phyloP scores from a whole-genome alignment of 441 rosid species.

The Croton laevigatus region DNA sequence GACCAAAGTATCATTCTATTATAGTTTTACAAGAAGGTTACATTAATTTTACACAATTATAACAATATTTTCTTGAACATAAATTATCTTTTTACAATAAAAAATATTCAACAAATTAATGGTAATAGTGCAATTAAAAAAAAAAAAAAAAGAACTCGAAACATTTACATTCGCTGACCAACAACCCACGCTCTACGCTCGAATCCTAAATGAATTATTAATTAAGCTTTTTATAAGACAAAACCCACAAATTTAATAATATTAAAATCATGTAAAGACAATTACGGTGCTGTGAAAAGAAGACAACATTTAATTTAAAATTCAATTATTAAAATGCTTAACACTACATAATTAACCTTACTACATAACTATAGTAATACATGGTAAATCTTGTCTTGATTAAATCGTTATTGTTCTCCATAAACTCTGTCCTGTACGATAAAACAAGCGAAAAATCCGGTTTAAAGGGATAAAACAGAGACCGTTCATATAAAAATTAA shows the following conservation, averaged over 20 bases:
- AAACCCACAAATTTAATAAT: not conserved
- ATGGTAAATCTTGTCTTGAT: constrained; percentile 9
- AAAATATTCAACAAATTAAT: too few species aligned
- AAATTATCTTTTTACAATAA: too few species aligned
- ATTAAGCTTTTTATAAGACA: too few species aligned
- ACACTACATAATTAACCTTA: not conserved
- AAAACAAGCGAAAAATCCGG: constrained; percentile 2
- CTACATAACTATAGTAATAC: not conserved
- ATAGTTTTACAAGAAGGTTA: too few species aligned
- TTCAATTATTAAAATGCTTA: not conserved
- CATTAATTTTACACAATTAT: too few species aligned
- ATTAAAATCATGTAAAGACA: not conserved
- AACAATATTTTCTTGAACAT: too few species aligned
- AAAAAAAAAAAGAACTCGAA: too few species aligned
- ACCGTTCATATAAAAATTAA: not conserved
- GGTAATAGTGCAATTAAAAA: too few species aligned
- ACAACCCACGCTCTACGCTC: too few species aligned
- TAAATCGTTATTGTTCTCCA: constrained; percentile 2
- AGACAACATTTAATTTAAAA: not conserved
- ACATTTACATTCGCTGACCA: too few species aligned
- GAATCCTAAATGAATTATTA: too few species aligned
- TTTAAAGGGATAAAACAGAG: not conserved
- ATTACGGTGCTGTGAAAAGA: not conserved
- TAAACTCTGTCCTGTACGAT: constrained; percentile 6
- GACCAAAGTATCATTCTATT: too few species aligned